These are phyloP conservation scores for Uronychia setigera DNA, from an alignment of 73 alveolate species.

Conservation along the genomic window DNA sequence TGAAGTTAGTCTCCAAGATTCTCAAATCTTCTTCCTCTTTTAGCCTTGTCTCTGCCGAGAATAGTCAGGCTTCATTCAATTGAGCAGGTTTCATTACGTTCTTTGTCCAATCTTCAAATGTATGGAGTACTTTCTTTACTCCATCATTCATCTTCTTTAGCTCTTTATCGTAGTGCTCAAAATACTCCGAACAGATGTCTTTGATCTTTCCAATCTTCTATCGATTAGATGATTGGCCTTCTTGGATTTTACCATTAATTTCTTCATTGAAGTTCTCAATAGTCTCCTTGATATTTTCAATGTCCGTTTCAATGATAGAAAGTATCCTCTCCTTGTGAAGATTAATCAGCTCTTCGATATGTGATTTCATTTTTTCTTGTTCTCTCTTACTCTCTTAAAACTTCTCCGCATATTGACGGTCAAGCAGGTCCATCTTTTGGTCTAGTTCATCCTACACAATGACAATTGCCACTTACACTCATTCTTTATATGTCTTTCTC, in stretches of 20 bases:
- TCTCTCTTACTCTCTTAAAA: background rate
- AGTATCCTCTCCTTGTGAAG: background rate
- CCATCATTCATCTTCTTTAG: constrained; percentile 21
- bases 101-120: constrained; percentile 54
- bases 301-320: background rate
- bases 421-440: background rate
- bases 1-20: constrained; percentile 31
- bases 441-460: background rate
- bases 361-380: background rate
- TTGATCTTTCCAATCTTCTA: constrained; percentile 13
- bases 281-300: background rate
- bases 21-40: constrained; percentile 52
- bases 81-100: constrained; percentile 63
- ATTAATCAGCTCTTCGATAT: background rate
- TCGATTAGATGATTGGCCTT: background rate
- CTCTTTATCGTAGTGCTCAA: constrained; percentile 50
- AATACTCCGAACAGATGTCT: constrained; percentile 43
- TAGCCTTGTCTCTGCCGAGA: constrained; percentile 44
- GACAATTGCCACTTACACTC: background rate
- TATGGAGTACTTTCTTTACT: constrained; percentile 23
- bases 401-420: background rate
- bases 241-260: background rate
- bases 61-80: constrained; percentile 51
- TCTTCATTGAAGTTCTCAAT: background rate
- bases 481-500: background rate